A percentile compares a stretch with the other conserved stretches of the same genome.
Evolutionary conservation across 208 protist species (phyloP).

Genomic region (Trypanosoma caninum): DNA sequence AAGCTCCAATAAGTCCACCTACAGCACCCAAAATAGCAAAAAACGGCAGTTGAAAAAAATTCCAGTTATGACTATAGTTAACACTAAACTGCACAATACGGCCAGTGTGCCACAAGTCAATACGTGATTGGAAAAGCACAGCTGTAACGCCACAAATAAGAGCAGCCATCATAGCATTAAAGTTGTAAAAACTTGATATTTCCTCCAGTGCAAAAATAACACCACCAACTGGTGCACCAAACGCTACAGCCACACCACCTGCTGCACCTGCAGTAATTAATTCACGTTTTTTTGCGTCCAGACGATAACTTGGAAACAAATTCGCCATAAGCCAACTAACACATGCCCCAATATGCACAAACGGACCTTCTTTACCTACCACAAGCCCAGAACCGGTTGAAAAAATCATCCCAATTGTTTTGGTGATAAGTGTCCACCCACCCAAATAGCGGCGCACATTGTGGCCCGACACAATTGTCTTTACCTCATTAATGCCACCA

Average conservation of each 20-base stretch:
- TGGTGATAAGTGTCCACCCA: slow-evolving; percentile 75
- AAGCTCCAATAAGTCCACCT: slow-evolving; percentile 63
- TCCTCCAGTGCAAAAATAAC: slow-evolving; percentile 83
- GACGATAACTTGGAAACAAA: slow-evolving; percentile 56
- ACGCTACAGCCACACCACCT: slow-evolving; percentile 74
- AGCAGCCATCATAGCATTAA: slow-evolving; percentile 82
- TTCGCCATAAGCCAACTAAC: slow-evolving; percentile 56
- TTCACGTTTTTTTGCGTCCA: slow-evolving; percentile 55
- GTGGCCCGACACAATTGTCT: slow-evolving; percentile 81
- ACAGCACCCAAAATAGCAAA: slow-evolving; percentile 64
- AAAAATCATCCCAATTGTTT: slow-evolving; percentile 68
- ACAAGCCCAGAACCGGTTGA: slow-evolving; percentile 75
- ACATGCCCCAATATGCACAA: slow-evolving; percentile 87
- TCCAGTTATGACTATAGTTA: slow-evolving; percentile 80
- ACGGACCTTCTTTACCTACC: slow-evolving; percentile 86
- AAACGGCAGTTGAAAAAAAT: slow-evolving; percentile 76
- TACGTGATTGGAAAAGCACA: slow-evolving; percentile 66
- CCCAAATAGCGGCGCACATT: slow-evolving; percentile 65
- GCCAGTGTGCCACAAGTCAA: slow-evolving; percentile 73
- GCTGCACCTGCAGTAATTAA: slow-evolving; percentile 66
- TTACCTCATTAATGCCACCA: slow-evolving; percentile 86
- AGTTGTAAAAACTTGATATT: slow-evolving; percentile 79
- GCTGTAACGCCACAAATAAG: slow-evolving; percentile 85
- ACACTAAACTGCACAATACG: slow-evolving; percentile 80
- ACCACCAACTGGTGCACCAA: slow-evolving; percentile 71